These are phyloP conservation scores for Atalantia buxifolia DNA, from an alignment of 345 rosid genomes.

Conservation along the genomic window DNA sequence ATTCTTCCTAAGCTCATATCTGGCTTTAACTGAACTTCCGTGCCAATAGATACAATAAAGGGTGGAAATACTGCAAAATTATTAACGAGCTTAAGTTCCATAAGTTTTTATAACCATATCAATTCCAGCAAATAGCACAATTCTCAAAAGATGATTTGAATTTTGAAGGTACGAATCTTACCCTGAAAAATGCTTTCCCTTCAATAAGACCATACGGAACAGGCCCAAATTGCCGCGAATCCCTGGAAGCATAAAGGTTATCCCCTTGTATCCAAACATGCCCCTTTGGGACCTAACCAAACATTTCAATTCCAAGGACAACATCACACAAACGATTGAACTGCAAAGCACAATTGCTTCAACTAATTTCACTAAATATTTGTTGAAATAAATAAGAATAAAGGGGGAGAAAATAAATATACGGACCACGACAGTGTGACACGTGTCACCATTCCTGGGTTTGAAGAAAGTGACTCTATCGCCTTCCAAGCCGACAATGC, in stretches of 20 bases:
- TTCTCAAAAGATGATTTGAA: not conserved
- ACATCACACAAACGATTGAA: not conserved
- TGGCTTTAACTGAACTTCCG: not conserved
- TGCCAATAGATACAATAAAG: not conserved
- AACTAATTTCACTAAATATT: too few relatives aligned
- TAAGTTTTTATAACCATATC: not conserved
- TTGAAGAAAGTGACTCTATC: constrained; percentile 56
- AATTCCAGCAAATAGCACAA: not conserved
- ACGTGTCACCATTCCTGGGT: constrained; percentile 27
- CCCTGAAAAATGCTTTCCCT: constrained; percentile 74
- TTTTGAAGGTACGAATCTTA: constrained; percentile 14
- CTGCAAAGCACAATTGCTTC: not conserved
- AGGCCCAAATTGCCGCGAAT: constrained; percentile 76
- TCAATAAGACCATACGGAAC: constrained; percentile 73
- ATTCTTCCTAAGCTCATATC: too few relatives aligned
- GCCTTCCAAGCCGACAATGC: constrained; percentile 69
- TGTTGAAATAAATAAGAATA: not conserved
- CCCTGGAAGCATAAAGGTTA: constrained; percentile 65
- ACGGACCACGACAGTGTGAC: constrained; percentile 36
- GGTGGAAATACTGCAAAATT: not conserved
- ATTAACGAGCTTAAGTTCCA: not conserved
- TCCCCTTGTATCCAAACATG: constrained; percentile 95
- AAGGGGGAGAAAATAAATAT: not conserved
- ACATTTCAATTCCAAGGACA: not conserved
- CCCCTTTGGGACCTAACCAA: constrained; percentile 68